Evolutionary conservation across 768 basidiomycete species (phyloP).

Genomic region (Tulasnella sp.): DNA sequence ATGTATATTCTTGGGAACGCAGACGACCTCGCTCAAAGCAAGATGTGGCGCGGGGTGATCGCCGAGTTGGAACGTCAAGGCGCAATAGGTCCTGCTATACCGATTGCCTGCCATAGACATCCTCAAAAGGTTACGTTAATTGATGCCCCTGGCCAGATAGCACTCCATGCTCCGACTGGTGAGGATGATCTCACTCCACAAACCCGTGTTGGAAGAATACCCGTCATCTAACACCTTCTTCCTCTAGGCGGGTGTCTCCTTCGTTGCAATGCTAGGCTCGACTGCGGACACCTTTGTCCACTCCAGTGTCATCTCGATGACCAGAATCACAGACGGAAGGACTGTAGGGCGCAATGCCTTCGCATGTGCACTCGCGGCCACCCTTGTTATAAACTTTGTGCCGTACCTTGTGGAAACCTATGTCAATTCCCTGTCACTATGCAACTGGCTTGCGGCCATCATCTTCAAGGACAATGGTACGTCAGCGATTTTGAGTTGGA

Average conservation of each 20-base stretch:
- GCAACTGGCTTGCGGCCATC: constrained; percentile 55
- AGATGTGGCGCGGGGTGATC: constrained; percentile 62
- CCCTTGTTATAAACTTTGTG: constrained; percentile 16
- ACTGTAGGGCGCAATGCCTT: constrained; percentile 2
- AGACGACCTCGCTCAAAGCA: constrained; percentile 41
- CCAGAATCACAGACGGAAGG: not conserved
- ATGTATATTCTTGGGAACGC: constrained; percentile 75
- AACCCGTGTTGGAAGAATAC: not conserved
- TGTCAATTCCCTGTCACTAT: constrained; percentile 51
- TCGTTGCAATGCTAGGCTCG: constrained; percentile 38
- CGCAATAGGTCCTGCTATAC: constrained; percentile 56
- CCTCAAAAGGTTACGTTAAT: constrained; percentile 47
- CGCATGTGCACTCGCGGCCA: constrained; percentile 13
- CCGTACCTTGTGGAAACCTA: constrained; percentile 19
- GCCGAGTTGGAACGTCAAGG: constrained; percentile 56
- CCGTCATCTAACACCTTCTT: not conserved
- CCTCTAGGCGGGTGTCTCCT: constrained; percentile 62
- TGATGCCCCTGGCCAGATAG: constrained; percentile 57
- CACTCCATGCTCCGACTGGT: constrained; percentile 61
- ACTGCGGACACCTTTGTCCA: constrained; percentile 30
- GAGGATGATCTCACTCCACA: constrained; percentile 23
- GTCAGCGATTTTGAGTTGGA: not conserved
- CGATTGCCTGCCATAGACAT: constrained; percentile 62
- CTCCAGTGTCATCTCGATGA: constrained; percentile 25
- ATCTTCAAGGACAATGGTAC: not conserved